Base-by-base conservation (phyloP, 768 basidiomycete species). In the Vishniacozyma victoriae region DNA sequence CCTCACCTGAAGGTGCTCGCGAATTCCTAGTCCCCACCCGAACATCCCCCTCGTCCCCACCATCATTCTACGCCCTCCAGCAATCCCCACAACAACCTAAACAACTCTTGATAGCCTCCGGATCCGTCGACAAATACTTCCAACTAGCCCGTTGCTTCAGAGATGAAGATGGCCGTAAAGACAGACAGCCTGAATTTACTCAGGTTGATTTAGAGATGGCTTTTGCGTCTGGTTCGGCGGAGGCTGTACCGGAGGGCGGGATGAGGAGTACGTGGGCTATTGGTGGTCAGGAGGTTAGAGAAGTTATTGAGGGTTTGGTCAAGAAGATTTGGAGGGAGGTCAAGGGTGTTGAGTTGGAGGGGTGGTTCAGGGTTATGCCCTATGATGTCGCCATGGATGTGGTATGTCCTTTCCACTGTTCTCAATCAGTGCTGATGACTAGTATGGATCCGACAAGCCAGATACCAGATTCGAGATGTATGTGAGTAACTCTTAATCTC, bases 21-120 rank as follows among this genome's bases (percentile, higher is more conserved):
- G 91, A 96, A 70, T 96, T 87, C 64, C 79, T 95, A 31, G 90
- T 95, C 37, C 90, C 90, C 41, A 80, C 82, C 20, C 84, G 90
- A 25, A 44, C 40, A 24, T 49, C 33, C 25, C 22, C 55, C 2
- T 13, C 35, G 14, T 45, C 45, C 16, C 36, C 58, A 46, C 67
- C 71, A 5, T 55, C 50, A 24, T 95, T 93, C 67, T 95, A 90
- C 70, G 87, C 92, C 0, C 78, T 95, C 41, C 82, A 87, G 11
- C 92, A 95, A 73, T 95, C 91, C 0, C 92, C 92, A 2, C 92
- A 96, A 69, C 91, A 93, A 72, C 89, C 90, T 3, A 96, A 95
- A 70, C 92, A 95, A 67, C 77, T 95, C 4, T 78, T 96, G 47
- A 86, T 95, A 19, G 84, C 84, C 54, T 93, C 91, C 7, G 92